Evolutionary conservation across 257 asterid species (phyloP).

Genomic region (Marsdenia floribunda): DNA sequence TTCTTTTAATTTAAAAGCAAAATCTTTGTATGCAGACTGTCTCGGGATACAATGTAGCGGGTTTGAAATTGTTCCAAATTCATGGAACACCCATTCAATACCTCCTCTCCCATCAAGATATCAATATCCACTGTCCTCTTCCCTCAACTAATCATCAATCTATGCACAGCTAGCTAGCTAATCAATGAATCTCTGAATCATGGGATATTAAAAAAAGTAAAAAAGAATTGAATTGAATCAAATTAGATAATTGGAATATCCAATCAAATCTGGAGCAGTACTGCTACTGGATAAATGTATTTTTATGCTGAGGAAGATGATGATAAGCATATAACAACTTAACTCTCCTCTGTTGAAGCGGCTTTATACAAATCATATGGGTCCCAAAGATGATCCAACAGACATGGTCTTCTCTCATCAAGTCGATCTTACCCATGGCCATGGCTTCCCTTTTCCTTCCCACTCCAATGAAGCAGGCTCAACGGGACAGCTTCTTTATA

Average conservation of each 20-base stretch:
- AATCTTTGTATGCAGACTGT: too few relatives aligned
- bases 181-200: conserved; percentile 25
- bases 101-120: not conserved
- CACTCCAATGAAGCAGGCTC: conserved; percentile 75
- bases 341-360: conserved; percentile 15
- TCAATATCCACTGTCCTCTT: not conserved
- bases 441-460: conserved; percentile 81
- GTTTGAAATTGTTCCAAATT: conserved; percentile 7
- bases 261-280: conserved; percentile 24
- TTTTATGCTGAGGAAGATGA: conserved; percentile 21
- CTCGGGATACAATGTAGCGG: too few relatives aligned
- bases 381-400: conserved; percentile 67
- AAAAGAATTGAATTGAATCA: too few relatives aligned
- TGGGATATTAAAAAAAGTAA: conserved; percentile 19
- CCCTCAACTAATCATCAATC: conserved; percentile 24
- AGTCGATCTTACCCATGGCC: conserved; percentile 78
- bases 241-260: conserved; percentile 36
- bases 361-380: conserved; percentile 62
- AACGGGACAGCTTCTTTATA: conserved; percentile 56
- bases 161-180: conserved; percentile 56
- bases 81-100: not conserved
- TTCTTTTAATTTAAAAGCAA: too few relatives aligned
- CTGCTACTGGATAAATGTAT: conserved; percentile 13
- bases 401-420: conserved; percentile 60
- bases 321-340: conserved; percentile 17